Conservation (phyloP, 192 early-diverging fungal genomes). For the Backusella parvicylindrica region DNA sequence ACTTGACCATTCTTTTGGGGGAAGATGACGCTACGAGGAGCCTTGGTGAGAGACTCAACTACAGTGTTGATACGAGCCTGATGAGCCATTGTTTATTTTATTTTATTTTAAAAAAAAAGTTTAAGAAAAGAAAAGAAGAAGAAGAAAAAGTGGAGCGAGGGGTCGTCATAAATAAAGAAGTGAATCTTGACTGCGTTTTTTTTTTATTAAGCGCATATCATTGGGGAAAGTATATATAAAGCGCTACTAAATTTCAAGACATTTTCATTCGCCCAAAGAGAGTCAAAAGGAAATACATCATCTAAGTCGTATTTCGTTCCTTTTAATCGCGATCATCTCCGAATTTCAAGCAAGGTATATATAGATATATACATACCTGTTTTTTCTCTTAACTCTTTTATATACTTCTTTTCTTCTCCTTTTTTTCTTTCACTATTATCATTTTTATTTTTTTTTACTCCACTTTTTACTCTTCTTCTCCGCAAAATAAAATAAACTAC, state of each 20-base stretch:
- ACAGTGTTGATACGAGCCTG: constrained; percentile 45
- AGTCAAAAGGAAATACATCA: not conserved
- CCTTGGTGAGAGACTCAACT: constrained; percentile 51
- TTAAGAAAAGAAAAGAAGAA: not conserved
- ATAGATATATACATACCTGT: no score
- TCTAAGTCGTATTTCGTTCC: not conserved
- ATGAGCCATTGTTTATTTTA: constrained; percentile 27
- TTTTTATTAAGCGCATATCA: not conserved
- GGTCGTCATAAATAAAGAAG: not conserved
- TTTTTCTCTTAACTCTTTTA: not conserved
- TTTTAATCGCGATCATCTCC: constrained; percentile 1
- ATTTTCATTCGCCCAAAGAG: not conserved
- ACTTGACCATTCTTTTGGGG: constrained; percentile 72
- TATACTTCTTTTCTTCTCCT: not conserved
- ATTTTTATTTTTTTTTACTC: not conserved
- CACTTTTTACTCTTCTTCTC: not conserved
- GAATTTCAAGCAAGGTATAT: not conserved
- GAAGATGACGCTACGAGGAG: constrained; percentile 76
- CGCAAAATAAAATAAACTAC: not conserved
- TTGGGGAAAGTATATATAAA: not conserved
- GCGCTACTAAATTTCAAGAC: not conserved
- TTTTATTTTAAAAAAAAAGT: not conserved
- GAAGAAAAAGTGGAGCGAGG: not conserved
- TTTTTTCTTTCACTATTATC: not conserved
- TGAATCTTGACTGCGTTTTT: not conserved